Evolutionary conservation across 2,329 filamentous ascomycete genomes (phyloP).

Genomic region (Penicillium sp.): DNA sequence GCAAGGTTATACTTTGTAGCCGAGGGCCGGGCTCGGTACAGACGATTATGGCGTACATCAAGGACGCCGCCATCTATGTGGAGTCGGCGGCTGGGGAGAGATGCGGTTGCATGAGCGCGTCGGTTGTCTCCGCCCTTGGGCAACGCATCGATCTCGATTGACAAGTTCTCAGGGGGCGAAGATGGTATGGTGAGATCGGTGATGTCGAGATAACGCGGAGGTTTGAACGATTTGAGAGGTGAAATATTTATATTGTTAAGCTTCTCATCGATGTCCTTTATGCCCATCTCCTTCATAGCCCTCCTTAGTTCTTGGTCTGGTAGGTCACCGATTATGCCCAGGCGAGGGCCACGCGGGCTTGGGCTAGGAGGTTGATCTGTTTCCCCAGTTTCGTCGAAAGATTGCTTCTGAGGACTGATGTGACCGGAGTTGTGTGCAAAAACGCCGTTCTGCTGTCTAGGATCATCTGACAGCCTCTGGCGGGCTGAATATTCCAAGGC

Average conservation of each 20-base stretch:
- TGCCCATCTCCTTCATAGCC: conserved; percentile 27
- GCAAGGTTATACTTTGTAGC: conserved; percentile 37
- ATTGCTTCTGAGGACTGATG: conserved; percentile 25
- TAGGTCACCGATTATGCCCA: conserved; percentile 14
- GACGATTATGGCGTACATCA: conserved; percentile 26
- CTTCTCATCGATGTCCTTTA: conserved; percentile 36
- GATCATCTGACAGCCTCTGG: conserved; percentile 27
- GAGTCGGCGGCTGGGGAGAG: conserved; percentile 29
- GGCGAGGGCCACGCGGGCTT: conserved; percentile 36
- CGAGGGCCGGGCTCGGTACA: conserved; percentile 28
- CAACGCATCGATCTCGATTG: conserved; percentile 30
- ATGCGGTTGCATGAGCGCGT: conserved; percentile 31
- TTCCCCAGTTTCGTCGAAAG: conserved; percentile 36
- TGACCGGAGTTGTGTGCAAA: conserved; percentile 33
- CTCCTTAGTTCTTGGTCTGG: conserved; percentile 31
- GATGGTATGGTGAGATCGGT: conserved; percentile 33
- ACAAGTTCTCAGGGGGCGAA: conserved; percentile 36
- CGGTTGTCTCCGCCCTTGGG: conserved; percentile 27
- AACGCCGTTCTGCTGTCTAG: conserved; percentile 36
- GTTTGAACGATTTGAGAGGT: conserved; percentile 22
- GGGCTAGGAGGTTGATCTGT: conserved; percentile 40
- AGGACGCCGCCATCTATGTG: conserved; percentile 24
- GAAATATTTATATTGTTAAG: conserved; percentile 28
- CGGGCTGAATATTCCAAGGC: conserved; percentile 33
- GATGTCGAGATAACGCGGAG: conserved; percentile 22